phyloP scores from a whole-genome alignment of 805 yeast species.

The Yarrowia osloensis region DNA sequence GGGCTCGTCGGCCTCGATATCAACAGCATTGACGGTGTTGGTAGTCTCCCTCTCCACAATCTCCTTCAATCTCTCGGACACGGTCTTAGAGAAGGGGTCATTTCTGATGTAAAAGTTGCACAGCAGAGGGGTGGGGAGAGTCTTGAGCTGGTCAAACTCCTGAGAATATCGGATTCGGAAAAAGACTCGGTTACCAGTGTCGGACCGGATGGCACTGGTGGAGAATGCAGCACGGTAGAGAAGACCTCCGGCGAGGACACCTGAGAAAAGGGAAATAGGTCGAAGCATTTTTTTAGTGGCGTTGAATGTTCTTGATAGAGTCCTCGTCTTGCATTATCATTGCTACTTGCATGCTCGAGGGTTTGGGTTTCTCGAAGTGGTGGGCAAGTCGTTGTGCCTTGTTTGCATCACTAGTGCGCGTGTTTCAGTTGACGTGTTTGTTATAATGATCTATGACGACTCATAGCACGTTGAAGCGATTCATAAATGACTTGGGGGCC shows the following conservation, averaged over 20 bases:
- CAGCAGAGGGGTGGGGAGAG: slow-evolving; percentile 60
- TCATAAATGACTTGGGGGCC: too few relatives aligned
- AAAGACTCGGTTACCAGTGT: slow-evolving; percentile 47
- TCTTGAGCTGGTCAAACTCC: slow-evolving; percentile 59
- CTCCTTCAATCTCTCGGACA: slow-evolving; percentile 62
- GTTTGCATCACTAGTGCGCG: too few relatives aligned
- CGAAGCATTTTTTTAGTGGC: slow-evolving; percentile 25
- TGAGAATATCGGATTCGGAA: slow-evolving; percentile 56
- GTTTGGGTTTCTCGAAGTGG: background rate
- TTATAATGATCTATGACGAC: too few relatives aligned
- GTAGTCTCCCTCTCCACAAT: slow-evolving; percentile 53
- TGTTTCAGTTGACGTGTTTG: too few relatives aligned
- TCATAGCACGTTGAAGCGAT: too few relatives aligned
- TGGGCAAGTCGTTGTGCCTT: too few relatives aligned
- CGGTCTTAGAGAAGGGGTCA: slow-evolving; percentile 59
- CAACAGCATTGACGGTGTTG: slow-evolving; percentile 61
- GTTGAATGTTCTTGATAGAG: background rate
- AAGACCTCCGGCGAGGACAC: slow-evolving; percentile 7
- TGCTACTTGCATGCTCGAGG: slow-evolving; percentile 29
- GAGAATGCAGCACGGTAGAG: slow-evolving; percentile 23
- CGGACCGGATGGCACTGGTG: slow-evolving; percentile 8
- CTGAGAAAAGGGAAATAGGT: slow-evolving; percentile 11
- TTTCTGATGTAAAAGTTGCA: slow-evolving; percentile 72
- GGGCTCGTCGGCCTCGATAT: slow-evolving; percentile 67
- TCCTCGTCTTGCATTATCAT: slow-evolving; percentile 11